Conservation (phyloP, 2,329 filamentous ascomycete genomes). For the Rhynchosporium secalis region DNA sequence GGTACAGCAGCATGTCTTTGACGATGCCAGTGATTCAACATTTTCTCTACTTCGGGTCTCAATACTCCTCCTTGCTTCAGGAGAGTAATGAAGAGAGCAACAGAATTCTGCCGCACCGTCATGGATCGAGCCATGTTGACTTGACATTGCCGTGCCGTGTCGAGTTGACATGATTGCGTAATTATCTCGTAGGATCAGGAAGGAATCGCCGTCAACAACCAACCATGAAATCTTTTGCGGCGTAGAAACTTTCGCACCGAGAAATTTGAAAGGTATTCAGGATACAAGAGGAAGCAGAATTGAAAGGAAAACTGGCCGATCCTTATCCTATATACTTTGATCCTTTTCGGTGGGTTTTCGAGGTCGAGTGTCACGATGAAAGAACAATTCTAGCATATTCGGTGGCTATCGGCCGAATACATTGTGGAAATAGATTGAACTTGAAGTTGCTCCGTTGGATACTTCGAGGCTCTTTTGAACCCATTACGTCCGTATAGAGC, state of each 20-base stretch:
- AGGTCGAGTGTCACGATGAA: neutral
- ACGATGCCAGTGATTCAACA: constrained; percentile 14
- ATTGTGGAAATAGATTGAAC: neutral
- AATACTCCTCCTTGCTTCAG: neutral
- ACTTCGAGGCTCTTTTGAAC: neutral
- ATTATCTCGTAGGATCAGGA: constrained; percentile 1
- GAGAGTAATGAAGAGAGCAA: constrained; percentile 19
- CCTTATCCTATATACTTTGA: constrained; percentile 15
- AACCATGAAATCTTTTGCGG: neutral
- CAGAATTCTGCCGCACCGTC: constrained; percentile 12
- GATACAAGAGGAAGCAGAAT: constrained; percentile 1
- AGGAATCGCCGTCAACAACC: constrained; percentile 1
- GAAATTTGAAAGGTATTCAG: neutral
- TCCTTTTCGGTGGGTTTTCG: constrained; percentile 13
- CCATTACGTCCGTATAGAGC: constrained; percentile 6
- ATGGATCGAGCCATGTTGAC: constrained; percentile 8
- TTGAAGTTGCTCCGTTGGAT: neutral
- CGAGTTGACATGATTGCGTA: neutral
- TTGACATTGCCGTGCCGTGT: neutral
- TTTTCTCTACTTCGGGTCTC: constrained; percentile 11
- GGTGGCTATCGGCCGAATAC: constrained; percentile 4
- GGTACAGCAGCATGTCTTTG: constrained; percentile 19
- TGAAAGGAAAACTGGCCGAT: constrained; percentile 19
- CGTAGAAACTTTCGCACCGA: constrained; percentile 1
- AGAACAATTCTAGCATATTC: neutral